Evolutionary conservation across 129 eudicot genomes (phyloP), one percentile per base, ranked within the genome.

Genomic region (Chrysanthemum makinoi): DNA sequence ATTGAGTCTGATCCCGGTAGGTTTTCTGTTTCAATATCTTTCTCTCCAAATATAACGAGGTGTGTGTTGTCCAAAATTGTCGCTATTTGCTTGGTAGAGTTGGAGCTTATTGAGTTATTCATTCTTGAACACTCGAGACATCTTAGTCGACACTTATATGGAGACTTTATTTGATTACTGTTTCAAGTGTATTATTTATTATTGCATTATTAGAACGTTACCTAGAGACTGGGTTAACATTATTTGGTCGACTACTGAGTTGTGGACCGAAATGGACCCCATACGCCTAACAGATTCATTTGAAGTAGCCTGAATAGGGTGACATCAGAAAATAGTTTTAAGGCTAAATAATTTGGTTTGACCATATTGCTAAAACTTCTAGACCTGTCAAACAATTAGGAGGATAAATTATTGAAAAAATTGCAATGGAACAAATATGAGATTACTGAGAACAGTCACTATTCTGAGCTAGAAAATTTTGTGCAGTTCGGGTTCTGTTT

Each of bases 1-100:
- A 94, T 94, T 51, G 99, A 94, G 80, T 94, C 99, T 69, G 99
- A 94, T 84, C 99, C 99, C 0, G 99, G 99, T 94, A 84, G 54
- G 84, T 68, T 68, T 49, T 30, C 12, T 64, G 54, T 62, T 48
- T n/a, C n/a, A 24, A 18, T 43, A 20, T 46, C 56, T 15, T 35
- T n/a, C 1, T n/a, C 4, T 17, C 8, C 43, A 10, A 19, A 16
- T 8, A 62, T 43, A 15, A 64, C 7, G 17, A 20, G 57, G 55
- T 11, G 2, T 35, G 14, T 18, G 1, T 0, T 11, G 43, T 59
- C 16, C 51, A 67, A 28, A 48, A 4, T 67, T 17, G 28, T 66
- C 16, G 11, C 53, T 7, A 24, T 43, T 4, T 66, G 73, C 58
- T 75, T 26, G 14, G 15, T 47, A 28, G 50, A 66, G 51, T 66